These are phyloP conservation scores for Schrenkiella parvula DNA, from an alignment of 345 rosid species.

Conservation along the genomic window DNA sequence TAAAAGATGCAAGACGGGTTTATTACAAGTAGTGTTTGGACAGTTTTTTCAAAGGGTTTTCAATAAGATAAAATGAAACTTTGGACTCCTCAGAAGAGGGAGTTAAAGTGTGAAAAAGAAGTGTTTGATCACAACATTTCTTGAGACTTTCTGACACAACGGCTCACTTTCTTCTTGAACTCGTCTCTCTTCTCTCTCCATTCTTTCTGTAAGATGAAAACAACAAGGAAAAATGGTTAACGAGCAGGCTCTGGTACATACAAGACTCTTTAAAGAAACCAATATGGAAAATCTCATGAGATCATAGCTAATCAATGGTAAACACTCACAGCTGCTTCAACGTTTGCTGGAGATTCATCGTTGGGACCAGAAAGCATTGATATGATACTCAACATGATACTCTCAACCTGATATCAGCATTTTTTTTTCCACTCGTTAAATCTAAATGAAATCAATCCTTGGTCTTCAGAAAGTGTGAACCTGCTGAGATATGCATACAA, in stretches of 20 bases:
- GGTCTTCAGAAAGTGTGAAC: background rate
- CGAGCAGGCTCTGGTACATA: background rate
- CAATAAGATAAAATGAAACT: background rate
- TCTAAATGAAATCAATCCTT: background rate
- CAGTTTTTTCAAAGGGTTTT: background rate
- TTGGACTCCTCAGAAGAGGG: background rate
- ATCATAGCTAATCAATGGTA: constrained; percentile 8
- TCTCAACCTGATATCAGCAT: constrained; percentile 59
- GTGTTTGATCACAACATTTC: constrained; percentile 46
- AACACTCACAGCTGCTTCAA: constrained; percentile 73
- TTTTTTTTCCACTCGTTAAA: background rate
- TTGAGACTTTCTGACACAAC: constrained; percentile 65
- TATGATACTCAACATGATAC: constrained; percentile 78
- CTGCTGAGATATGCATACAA: background rate
- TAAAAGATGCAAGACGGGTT: constrained; percentile 23
- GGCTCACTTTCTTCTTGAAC: constrained; percentile 66
- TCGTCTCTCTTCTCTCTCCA: constrained; percentile 71
- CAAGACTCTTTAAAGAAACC: background rate
- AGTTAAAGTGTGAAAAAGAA: background rate
- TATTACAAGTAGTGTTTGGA: constrained; percentile 30
- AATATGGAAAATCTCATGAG: background rate
- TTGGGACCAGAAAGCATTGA: constrained; percentile 89
- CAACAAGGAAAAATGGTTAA: background rate
- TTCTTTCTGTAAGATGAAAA: constrained; percentile 45
- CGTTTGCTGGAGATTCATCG: constrained; percentile 87